Percentiles rank a stretch among this genome's conserved stretches.
Evolutionary conservation across 345 rosid genomes (phyloP).

Genomic region (Heritiera littoralis): DNA sequence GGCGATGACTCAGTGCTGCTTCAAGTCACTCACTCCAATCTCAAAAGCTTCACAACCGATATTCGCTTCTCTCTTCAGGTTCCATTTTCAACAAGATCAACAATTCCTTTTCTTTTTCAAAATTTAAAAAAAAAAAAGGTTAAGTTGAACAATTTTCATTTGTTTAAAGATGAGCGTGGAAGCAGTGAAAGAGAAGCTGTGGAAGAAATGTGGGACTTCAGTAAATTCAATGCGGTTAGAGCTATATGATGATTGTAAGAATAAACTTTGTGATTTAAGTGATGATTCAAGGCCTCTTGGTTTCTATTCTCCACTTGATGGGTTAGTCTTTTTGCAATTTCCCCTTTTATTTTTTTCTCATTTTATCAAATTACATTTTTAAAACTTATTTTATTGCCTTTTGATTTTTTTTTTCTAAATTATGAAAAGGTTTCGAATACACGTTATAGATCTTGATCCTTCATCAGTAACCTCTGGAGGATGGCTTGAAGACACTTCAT

Average conservation of each 20-base stretch:
- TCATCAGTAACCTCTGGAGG: constrained; percentile 91
- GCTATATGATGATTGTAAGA: constrained; percentile 71
- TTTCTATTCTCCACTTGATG: constrained; percentile 79
- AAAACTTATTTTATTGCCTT: background rate
- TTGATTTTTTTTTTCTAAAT: background rate
- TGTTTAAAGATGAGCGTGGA: constrained; percentile 54
- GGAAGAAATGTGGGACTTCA: constrained; percentile 87
- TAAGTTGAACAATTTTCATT: background rate
- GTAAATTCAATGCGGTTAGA: constrained; percentile 70
- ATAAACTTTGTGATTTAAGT: constrained; percentile 52
- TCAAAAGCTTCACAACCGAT: constrained; percentile 65
- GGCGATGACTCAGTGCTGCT: constrained; percentile 68
- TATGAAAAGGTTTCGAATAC: constrained; percentile 67
- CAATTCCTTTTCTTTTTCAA: background rate
- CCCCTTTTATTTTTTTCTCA: background rate
- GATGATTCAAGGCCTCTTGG: constrained; percentile 71
- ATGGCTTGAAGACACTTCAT: constrained; percentile 91
- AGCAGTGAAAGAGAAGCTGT: constrained; percentile 84
- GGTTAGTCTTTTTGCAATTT: constrained; percentile 39
- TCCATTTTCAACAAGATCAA: background rate
- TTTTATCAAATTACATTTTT: background rate
- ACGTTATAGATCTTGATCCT: constrained; percentile 82
- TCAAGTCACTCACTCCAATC: constrained; percentile 72
- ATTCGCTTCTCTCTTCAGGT: constrained; percentile 81
- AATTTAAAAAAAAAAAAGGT: background rate